phyloP scores from a whole-genome alignment of 2,329 filamentous ascomycete genomes.

The Phyllosticta citriasiana region DNA sequence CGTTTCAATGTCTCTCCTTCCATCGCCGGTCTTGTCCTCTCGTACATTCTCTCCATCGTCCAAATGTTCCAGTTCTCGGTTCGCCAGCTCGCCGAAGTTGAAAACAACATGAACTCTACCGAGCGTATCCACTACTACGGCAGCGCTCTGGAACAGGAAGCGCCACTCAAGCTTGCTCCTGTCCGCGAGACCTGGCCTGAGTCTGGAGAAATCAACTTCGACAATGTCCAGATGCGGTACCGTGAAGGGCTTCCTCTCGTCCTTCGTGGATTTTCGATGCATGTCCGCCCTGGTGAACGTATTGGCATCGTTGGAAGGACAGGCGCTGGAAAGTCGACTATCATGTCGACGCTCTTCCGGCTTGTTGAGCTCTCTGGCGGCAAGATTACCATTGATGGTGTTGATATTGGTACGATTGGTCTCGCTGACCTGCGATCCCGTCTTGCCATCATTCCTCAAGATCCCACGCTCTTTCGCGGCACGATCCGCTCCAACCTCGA shows the following conservation, averaged over 20 bases:
- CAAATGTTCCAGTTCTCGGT: constrained; percentile 96
- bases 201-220: constrained; percentile 55
- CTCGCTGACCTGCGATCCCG: constrained; percentile 66
- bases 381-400: constrained; percentile 39
- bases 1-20: constrained; percentile 77
- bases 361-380: constrained; percentile 44
- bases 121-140: constrained; percentile 89
- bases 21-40: constrained; percentile 78
- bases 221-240: constrained; percentile 44
- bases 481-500: constrained; percentile 73
- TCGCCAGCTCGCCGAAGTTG: constrained; percentile 85
- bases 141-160: constrained; percentile 76
- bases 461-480: constrained; percentile 72
- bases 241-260: constrained; percentile 39
- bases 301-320: constrained; percentile 76
- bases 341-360: constrained; percentile 75
- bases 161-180: constrained; percentile 64
- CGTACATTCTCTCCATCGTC: constrained; percentile 86
- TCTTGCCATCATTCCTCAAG: constrained; percentile 74
- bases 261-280: constrained; percentile 47
- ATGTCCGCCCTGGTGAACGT: constrained; percentile 64
- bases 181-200: constrained; percentile 74
- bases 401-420: constrained; percentile 59
- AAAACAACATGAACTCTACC: constrained; percentile 96
- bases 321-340: constrained; percentile 72